Conservation (phyloP, 352 stramenopile genomes). For the Phytophthora melonis region DNA sequence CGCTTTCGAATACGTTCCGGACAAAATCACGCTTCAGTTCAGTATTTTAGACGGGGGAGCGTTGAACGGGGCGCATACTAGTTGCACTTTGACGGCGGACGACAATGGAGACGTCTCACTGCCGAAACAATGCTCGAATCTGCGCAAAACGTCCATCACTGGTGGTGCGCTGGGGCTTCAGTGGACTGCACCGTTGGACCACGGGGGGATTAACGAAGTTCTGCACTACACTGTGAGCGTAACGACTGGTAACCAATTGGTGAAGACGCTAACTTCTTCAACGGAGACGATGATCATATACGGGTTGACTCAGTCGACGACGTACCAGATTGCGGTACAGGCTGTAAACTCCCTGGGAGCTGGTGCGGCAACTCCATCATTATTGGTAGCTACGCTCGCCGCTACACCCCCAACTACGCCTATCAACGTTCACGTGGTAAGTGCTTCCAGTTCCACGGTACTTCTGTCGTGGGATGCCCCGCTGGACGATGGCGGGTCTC, state of each 20-base stretch:
- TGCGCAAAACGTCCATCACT: conserved; percentile 36
- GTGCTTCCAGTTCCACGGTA: conserved; percentile 49
- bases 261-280: conserved; percentile 3
- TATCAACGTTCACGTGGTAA: conserved; percentile 38
- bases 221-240: conserved; percentile 48
- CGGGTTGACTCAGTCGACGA: conserved; percentile 55
- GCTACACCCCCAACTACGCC: conserved; percentile 44
- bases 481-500: conserved; percentile 56
- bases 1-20: conserved; percentile 50
- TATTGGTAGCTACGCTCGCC: conserved; percentile 37
- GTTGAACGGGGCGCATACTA: conserved; percentile 22
- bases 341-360: conserved; percentile 45
- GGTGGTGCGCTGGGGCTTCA: conserved; percentile 53
- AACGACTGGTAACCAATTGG: conserved; percentile 1
- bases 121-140: conserved; percentile 49
- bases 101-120: conserved; percentile 67
- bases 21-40: conserved; percentile 54
- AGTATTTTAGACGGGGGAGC: conserved; percentile 49
- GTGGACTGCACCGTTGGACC: conserved; percentile 55
- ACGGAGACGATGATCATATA: conserved; percentile 41
- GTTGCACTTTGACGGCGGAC: conserved; percentile 46
- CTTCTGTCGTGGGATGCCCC: conserved; percentile 58
- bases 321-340: conserved; percentile 49
- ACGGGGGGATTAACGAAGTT: conserved; percentile 36
- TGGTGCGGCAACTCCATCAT: conserved; percentile 27